phyloP scores from a whole-genome alignment of 352 stramenopile genomes.

The Phytophthora foliorum region DNA sequence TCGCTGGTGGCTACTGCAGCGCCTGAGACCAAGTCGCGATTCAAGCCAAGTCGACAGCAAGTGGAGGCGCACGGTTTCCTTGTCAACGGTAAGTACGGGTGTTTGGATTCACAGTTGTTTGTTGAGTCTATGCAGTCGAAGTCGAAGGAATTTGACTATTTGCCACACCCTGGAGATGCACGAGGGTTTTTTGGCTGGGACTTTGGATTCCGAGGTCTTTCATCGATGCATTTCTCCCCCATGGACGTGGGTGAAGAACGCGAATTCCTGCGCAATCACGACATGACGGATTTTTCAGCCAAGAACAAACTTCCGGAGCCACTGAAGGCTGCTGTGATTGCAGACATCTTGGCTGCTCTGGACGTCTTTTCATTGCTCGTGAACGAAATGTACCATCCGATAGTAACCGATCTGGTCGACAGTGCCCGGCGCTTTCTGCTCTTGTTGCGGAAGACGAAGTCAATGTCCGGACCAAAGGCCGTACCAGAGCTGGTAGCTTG shows the following conservation, averaged over 20 bases:
- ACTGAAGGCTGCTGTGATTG: background rate
- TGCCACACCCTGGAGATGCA: slow-evolving; percentile 25
- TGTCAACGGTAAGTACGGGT: slow-evolving; percentile 17
- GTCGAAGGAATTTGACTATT: slow-evolving; percentile 7
- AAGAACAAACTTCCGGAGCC: background rate
- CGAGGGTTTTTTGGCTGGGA: slow-evolving; percentile 21
- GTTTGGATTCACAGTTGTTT: slow-evolving; percentile 10
- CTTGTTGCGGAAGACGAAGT: too few relatives aligned
- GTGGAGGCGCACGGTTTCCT: background rate
- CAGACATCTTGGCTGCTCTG: background rate
- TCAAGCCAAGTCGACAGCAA: background rate
- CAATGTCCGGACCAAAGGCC: too few relatives aligned
- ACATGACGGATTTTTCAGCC: slow-evolving; percentile 13
- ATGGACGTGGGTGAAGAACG: too few relatives aligned
- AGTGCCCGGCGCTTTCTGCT: too few relatives aligned
- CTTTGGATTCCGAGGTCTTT: slow-evolving; percentile 22
- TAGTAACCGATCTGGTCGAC: too few relatives aligned
- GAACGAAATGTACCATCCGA: too few relatives aligned
- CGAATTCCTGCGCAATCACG: background rate
- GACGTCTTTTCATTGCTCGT: too few relatives aligned
- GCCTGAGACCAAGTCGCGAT: background rate
- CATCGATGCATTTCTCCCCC: slow-evolving; percentile 5
- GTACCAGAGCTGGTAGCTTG: slow-evolving; percentile 10
- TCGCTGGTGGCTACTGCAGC: background rate
- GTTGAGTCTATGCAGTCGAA: slow-evolving; percentile 17